Evolutionary conservation across 2,329 filamentous ascomycete genomes (phyloP), one percentile per base, ranked within the genome.

Genomic region (Pseudopithomyces chartarum): DNA sequence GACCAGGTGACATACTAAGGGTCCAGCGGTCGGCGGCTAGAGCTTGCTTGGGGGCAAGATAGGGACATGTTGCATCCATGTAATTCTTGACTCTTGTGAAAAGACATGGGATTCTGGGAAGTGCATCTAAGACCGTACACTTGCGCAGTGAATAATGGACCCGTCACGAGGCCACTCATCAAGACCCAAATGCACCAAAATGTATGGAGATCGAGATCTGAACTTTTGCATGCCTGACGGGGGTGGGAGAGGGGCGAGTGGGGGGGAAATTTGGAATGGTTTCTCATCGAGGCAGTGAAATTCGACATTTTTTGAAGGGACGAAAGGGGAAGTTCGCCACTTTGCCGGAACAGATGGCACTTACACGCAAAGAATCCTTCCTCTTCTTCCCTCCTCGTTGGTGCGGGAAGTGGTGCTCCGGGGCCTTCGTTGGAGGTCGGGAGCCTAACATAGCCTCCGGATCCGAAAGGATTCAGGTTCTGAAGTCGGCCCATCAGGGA

Each of bases 281-380:
- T 44, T 51, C 45, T n/a, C 15, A 43, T 43, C 43, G 33, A 54
- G 50, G 55, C 52, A 46, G 53, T 48, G 58, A 57, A 26, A 58
- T 55, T 36, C 8, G 26, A 29, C 8, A 29, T 4, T 29, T 29
- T 29, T 29, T 29, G 8, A 8, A 50, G 32, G 29, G 52, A 39
- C 44, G 34, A 47, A 48, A 52, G 19, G 29, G 46, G 43, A 52
- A 46, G 39, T 58, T 67, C 49, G 64, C 59, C 61, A 69, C 60
- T 49, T 49, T 17, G 32, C 47, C 58, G 62, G 59, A 67, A 52
- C 56, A 58, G 45, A 75, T 69, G 44, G 51, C 52, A 72, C 95
- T 94, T 86, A 99, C 95, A 82, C 71, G 90, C 89, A 86, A 97
- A 93, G 87, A 91, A 97, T 62, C 89, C 91, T 79, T 97, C 95